These are phyloP conservation scores for Lepiota brunneoincarnata DNA, from an alignment of 768 basidiomycete species.

Conservation along the genomic window DNA sequence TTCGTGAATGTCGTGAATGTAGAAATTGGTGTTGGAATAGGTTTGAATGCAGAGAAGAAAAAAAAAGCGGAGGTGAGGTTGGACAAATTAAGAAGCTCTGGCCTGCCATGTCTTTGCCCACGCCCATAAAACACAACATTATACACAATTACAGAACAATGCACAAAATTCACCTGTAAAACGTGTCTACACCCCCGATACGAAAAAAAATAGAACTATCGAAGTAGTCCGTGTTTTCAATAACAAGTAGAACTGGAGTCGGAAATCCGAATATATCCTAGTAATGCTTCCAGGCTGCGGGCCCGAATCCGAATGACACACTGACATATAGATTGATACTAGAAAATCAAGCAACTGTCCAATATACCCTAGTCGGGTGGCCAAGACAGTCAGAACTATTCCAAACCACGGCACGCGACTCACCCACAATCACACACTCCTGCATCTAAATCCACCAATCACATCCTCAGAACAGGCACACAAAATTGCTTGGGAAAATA, in stretches of 20 bases:
- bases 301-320: background rate
- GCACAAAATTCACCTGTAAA: background rate
- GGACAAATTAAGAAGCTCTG: background rate
- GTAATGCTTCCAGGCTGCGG: background rate
- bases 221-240: background rate
- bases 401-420: background rate
- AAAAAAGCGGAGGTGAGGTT: background rate
- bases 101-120: conserved; percentile 7
- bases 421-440: background rate
- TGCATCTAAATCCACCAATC: background rate
- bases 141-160: background rate
- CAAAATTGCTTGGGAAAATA: conserved; percentile 88
- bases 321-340: background rate
- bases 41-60: background rate
- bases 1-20: background rate
- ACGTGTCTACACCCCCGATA: too few relatives aligned
- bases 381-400: background rate
- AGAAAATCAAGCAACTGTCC: conserved; percentile 1
- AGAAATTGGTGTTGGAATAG: background rate
- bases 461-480: conserved; percentile 59
- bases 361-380: conserved; percentile 2
- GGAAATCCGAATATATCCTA: too few relatives aligned
- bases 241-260: too few relatives aligned
- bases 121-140: background rate
- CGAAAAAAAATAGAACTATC: background rate